Conservation (phyloP, 176 grass and related monocot species). For the Secale cereale region DNA sequence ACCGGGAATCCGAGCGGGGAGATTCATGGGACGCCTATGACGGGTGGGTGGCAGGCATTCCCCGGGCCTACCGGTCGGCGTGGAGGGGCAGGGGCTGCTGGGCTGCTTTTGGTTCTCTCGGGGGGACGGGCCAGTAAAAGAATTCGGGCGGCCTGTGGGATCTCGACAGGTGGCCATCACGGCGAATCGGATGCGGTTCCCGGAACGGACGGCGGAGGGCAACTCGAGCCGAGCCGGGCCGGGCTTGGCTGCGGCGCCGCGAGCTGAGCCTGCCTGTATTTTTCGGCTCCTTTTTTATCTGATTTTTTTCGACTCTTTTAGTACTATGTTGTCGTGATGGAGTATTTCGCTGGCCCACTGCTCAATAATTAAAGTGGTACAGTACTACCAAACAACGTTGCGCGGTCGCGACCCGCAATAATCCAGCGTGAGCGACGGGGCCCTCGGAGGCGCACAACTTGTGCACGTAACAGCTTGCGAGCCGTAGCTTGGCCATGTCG, state of each 20-base stretch:
- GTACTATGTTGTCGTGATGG: not conserved
- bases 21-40: not conserved
- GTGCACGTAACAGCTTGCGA: not conserved
- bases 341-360: conserved; percentile 3
- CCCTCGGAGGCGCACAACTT: not conserved
- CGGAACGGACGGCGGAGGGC: conserved; percentile 8
- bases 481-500: not conserved
- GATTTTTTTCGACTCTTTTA: not conserved
- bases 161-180: conserved; percentile 32
- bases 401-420: not conserved
- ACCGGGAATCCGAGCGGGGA: not conserved
- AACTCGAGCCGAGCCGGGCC: not conserved
- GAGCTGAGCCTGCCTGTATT: not conserved
- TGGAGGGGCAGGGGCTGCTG: not conserved
- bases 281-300: not conserved
- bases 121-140: not conserved
- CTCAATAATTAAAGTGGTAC: not conserved
- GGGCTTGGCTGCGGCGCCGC: not conserved
- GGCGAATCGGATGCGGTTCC: not conserved
- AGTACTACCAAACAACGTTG: not conserved
- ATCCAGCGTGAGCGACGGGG: not conserved
- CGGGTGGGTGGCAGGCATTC: not conserved
- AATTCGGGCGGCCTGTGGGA: not conserved
- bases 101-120: not conserved
- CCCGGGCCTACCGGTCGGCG: not conserved